A percentile compares a stretch with the other conserved stretches of the same genome.
Evolutionary conservation across 352 stramenopile genomes (phyloP).

Genomic region (Phytophthora uliginosa): DNA sequence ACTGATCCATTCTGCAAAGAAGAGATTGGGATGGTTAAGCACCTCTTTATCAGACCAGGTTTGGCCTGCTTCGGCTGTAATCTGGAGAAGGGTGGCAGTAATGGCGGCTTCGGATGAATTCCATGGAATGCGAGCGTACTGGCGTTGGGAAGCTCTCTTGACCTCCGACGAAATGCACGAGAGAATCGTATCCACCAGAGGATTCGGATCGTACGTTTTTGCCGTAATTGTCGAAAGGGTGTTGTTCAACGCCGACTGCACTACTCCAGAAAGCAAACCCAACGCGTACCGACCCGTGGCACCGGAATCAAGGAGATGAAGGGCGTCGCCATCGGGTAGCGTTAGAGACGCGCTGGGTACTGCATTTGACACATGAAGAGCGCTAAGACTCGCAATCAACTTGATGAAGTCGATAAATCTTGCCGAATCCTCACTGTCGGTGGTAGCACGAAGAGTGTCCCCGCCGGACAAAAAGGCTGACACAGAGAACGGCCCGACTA

Average conservation of each 20-base stretch:
- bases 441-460: slow-evolving; percentile 2
- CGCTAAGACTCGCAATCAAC: slow-evolving; percentile 78
- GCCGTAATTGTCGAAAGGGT: slow-evolving; percentile 37
- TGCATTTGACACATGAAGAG: slow-evolving; percentile 47
- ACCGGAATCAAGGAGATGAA: slow-evolving; percentile 66
- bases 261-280: slow-evolving; percentile 56
- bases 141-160: slow-evolving; percentile 70
- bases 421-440: slow-evolving; percentile 46
- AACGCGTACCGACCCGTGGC: slow-evolving; percentile 68
- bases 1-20: slow-evolving; percentile 89
- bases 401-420: slow-evolving; percentile 90
- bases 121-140: slow-evolving; percentile 89
- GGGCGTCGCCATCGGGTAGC: slow-evolving; percentile 50
- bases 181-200: slow-evolving; percentile 67
- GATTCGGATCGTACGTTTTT: slow-evolving; percentile 30
- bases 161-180: slow-evolving; percentile 74
- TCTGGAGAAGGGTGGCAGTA: slow-evolving; percentile 76
- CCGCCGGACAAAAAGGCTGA: slow-evolving; percentile 48
- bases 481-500: slow-evolving; percentile 70
- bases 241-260: slow-evolving; percentile 55
- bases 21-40: slow-evolving; percentile 86
- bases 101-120: slow-evolving; percentile 78
- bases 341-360: slow-evolving; percentile 34
- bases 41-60: slow-evolving; percentile 88
- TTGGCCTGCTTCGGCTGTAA: slow-evolving; percentile 72